Base-by-base conservation (phyloP, 257 asterid species). In the Leptodermis oblonga region DNA sequence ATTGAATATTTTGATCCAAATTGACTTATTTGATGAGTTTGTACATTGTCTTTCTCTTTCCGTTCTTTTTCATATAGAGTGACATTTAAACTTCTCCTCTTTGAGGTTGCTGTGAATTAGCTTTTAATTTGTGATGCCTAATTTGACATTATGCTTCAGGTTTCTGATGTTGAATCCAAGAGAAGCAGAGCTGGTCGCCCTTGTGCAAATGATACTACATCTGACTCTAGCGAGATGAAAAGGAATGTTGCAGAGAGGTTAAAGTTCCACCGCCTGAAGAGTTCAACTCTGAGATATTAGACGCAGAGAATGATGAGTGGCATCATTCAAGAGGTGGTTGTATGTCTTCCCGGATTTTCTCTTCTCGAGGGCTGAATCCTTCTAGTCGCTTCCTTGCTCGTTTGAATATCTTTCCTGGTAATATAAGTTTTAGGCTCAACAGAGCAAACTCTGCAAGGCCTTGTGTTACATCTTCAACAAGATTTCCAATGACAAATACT, bases 381-480 rank as follows among this genome's bases (percentile, higher is more conserved):
- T 74, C 93, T 13, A 80, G 82, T 78, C 82, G 85, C 60, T 85
- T 85, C 66, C 79, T 82, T 77, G 86, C 98, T 59, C 95, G 96
- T 63, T 81, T 87, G 71, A 81, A 78, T 76, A 80, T 83, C 72
- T 80, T 79, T 78, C 95, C 96, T 74, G 92, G 97, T 66, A 88
- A 90, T 86, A 72, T 80, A 72, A 87, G 96, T 82, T 88, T 83
- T 76, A 86, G 92, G 71, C 79, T 88, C 31, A 69, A 79, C 68
- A 83, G 96, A 77, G 82, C 90, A 48, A 84, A 77, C 49, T 80
- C 90, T 41, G 62, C 83, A 18, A 78, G 90, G 77, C 75, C 90
- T 62, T 74, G 66, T 82, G 81, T 81, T 70, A 74, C 85, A 66
- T 65, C 92, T 61, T 79, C 96, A 18, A 70, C 79, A 69, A 86